These are phyloP conservation scores for Clavispora vitiphila DNA, from an alignment of 805 yeast genomes.

Conservation along the genomic window DNA sequence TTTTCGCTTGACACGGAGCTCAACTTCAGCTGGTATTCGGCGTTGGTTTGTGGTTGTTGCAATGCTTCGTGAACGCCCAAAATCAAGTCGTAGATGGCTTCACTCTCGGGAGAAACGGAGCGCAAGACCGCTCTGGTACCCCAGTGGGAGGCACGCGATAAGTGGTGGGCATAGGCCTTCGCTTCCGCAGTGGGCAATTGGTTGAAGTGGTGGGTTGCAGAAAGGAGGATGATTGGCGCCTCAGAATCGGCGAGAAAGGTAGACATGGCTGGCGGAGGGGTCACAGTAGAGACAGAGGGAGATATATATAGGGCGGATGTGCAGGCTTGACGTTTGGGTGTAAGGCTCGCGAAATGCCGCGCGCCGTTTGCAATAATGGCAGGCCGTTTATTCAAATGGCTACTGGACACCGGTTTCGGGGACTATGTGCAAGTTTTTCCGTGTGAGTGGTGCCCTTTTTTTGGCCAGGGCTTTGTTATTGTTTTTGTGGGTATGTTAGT, in stretches of 20 bases:
- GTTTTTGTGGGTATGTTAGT: no score
- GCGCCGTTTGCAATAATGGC: not conserved
- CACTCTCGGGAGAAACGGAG: conserved; percentile 80
- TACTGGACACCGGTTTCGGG: no score
- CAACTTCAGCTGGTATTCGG: conserved; percentile 35
- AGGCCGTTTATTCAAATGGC: not conserved
- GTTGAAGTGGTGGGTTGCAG: conserved; percentile 66
- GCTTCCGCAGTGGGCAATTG: conserved; percentile 56
- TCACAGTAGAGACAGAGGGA: not conserved
- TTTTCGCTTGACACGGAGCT: conserved; percentile 28
- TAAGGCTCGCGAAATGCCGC: not conserved
- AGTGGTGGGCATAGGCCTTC: conserved; percentile 69
- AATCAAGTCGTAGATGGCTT: conserved; percentile 66
- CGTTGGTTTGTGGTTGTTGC: conserved; percentile 38
- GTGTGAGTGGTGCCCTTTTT: no score
- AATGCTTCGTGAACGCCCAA: conserved; percentile 50
- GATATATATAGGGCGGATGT: not conserved
- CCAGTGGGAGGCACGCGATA: conserved; percentile 77
- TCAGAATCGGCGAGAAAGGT: conserved; percentile 34
- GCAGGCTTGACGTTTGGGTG: not conserved
- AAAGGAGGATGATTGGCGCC: conserved; percentile 41
- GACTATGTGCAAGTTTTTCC: no score
- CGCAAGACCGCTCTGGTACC: conserved; percentile 78
- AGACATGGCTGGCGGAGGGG: conserved; percentile 7
- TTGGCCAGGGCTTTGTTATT: no score